Base-by-base conservation (phyloP, 257 asterid species). In the Fraxinus cuspidata region DNA sequence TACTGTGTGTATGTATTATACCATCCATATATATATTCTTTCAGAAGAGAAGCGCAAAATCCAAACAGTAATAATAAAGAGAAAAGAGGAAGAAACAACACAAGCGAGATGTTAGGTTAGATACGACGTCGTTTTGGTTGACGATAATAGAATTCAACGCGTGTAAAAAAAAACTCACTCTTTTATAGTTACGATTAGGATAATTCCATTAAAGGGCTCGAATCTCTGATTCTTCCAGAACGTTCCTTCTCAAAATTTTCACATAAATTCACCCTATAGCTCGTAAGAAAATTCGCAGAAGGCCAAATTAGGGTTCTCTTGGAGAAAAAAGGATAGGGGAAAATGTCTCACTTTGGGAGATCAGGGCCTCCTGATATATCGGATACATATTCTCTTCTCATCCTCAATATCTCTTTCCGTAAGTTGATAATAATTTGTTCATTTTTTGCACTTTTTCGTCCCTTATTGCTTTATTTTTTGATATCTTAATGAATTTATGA, bases 321-420 rank as follows among this genome's bases (percentile, higher is more conserved):
- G 73, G 47, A 25, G 70, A 15, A 15, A 23, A 34, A 58, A 70
- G 72, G 80, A 11, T 10, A 63, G 69, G 9, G 35, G 10, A 63
- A 63, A 63, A 88, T 88, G 92, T 88, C 90, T 79, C 90, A 86
- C 84, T 88, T 88, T 25, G 92, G 92, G 0, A 86, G 90, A 85
- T 80, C 89, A 4, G 92, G 92, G 5, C 90, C 90, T 3, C 87
- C 92, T 70, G 92, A 83, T 83, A 86, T 88, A 81, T 77, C 67
- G 19, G 94, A 89, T 66, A 88, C 94, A 31, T 88, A 63, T 42
- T 89, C 94, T 67, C 89, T 89, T 11, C 89, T 89, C 72, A 90
- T 89, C 74, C 90, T 88, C 85, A 89, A 89, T 85, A 85, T 89
- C 73, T 86, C 87, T 63, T 89, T 86, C 81, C 94, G 94, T 89